Percentiles rank a stretch among this genome's conserved stretches.
phyloP scores from a whole-genome alignment of 2,329 filamentous ascomycete genomes.

The Arthrobotrys musiformis region DNA sequence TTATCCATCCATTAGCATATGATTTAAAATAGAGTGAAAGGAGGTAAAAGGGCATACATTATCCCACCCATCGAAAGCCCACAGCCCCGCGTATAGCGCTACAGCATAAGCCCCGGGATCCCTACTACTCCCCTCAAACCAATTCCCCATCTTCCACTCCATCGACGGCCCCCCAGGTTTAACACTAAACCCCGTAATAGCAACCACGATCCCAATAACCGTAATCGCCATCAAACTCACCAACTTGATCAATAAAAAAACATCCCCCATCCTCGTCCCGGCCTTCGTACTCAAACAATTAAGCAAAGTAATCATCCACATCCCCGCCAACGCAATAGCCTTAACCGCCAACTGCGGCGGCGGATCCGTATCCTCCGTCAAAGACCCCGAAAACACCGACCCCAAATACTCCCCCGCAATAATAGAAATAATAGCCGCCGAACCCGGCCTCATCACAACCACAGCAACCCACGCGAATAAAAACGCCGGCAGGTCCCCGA shows the following conservation, averaged over 20 bases:
- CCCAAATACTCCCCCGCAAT: conserved; percentile 96
- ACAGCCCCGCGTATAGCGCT: conserved; percentile 91
- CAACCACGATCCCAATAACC: conserved; percentile 87
- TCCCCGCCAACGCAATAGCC: conserved; percentile 79
- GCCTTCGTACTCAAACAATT: conserved; percentile 92
- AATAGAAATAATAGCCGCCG: conserved; percentile 92
- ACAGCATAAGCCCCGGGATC: conserved; percentile 75
- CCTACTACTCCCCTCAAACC: conserved; percentile 89
- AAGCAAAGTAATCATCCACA: conserved; percentile 80
- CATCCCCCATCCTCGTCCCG: conserved; percentile 85
- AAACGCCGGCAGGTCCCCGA: conserved; percentile 91
- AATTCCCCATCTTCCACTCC: conserved; percentile 86
- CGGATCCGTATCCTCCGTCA: conserved; percentile 83
- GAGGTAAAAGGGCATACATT: conserved; percentile 73
- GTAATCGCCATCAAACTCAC: conserved; percentile 87
- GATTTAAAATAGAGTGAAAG: background rate
- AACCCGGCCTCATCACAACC: conserved; percentile 90
- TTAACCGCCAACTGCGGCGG: conserved; percentile 92
- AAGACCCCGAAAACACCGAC: conserved; percentile 62
- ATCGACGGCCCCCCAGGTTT: conserved; percentile 75
- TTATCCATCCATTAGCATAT: conserved; percentile 62
- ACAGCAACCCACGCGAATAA: conserved; percentile 97
- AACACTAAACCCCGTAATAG: conserved; percentile 82
- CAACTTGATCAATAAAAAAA: conserved; percentile 98
- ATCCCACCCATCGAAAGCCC: conserved; percentile 99